Evolutionary conservation across 2,329 filamentous ascomycete genomes (phyloP), one percentile per base, ranked within the genome.

Genomic region (Corynespora cassiicola): DNA sequence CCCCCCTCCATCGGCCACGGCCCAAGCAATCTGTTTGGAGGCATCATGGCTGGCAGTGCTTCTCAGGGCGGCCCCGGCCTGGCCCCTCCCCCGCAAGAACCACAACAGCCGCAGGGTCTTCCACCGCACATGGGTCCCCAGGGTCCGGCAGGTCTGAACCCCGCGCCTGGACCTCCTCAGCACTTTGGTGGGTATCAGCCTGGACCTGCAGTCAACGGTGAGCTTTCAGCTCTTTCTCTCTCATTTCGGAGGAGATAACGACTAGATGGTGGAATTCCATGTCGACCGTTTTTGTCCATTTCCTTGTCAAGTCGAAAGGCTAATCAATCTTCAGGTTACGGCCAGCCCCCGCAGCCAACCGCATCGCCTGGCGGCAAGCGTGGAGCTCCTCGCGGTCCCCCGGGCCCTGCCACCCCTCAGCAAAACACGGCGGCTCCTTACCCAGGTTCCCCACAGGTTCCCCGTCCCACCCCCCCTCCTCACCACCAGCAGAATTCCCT

Each of bases 361-460:
- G 87, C 89, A 32, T 96, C 90, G 42, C 92, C 92, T 16, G 92
- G 91, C 5, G 85, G 84, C 48, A 88, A 90, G 70, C 81, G 86
- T 59, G 80, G 85, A 16, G 81, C 85, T 28, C 63, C 55, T 38
- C 84, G 85, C 43, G 77, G 77, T 38, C 78, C 76, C 37, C 78
- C 77, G 19, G 81, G 86, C 29, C 90, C 91, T 45, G 88, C 90
- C 18, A 96, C 94, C 47, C 91, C 92, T 45, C 90, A 96, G 72
- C 90, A 96, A 70, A 90, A 88, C 71, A 90, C 88, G 41, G 86
- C 88, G 38, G 86, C 91, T 42, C 87, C 90, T 17, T 96, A 96
- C 65, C 86, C 89, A 23, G 88, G 90, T 50, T 96, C 91, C 31
- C 91, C 92, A 33, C 88, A 95, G 69, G 62, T 66, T 4, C 86